A percentile compares a stretch with the other conserved stretches of the same genome.
Conservation (phyloP, 2,329 filamentous ascomycete genomes). For the Neonectria punicea region DNA sequence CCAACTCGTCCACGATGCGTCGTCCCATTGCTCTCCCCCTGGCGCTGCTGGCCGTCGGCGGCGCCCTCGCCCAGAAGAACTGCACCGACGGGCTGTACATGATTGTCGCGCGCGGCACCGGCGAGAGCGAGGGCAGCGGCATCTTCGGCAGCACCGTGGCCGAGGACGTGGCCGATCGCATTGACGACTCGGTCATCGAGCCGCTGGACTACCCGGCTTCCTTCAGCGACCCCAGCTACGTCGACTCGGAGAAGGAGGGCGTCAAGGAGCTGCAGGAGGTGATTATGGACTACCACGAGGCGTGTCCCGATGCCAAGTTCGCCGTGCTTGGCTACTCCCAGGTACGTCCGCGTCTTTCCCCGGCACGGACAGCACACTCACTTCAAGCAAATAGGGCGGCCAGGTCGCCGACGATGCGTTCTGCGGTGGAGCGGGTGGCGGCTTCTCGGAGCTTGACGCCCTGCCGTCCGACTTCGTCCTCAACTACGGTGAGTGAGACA, state of each 20-base stretch:
- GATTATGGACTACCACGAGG: constrained; percentile 46
- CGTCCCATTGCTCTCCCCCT: constrained; percentile 29
- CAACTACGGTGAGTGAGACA: constrained; percentile 46
- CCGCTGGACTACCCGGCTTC: constrained; percentile 53
- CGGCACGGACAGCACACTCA: not conserved
- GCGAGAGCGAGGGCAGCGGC: constrained; percentile 49
- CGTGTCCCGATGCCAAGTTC: constrained; percentile 53
- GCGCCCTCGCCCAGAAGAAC: constrained; percentile 30
- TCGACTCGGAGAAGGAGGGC: constrained; percentile 49
- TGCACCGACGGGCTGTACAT: constrained; percentile 54
- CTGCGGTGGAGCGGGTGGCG: constrained; percentile 48
- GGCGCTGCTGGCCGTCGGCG: constrained; percentile 38
- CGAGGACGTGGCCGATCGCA: constrained; percentile 43
- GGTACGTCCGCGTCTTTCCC: constrained; percentile 30
- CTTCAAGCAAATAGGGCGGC: constrained; percentile 45
- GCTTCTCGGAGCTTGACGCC: constrained; percentile 42
- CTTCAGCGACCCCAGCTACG: constrained; percentile 46
- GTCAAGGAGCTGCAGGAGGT: constrained; percentile 44
- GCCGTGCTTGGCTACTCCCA: constrained; percentile 56
- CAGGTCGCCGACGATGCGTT: constrained; percentile 52
- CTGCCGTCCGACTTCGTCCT: constrained; percentile 44
- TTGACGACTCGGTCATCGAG: constrained; percentile 49
- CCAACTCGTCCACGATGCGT: constrained; percentile 30
- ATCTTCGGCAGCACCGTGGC: constrained; percentile 48
- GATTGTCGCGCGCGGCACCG: constrained; percentile 53